Evolutionary conservation across 345 rosid species (phyloP).

Genomic region (Lagerstroemia speciosa): DNA sequence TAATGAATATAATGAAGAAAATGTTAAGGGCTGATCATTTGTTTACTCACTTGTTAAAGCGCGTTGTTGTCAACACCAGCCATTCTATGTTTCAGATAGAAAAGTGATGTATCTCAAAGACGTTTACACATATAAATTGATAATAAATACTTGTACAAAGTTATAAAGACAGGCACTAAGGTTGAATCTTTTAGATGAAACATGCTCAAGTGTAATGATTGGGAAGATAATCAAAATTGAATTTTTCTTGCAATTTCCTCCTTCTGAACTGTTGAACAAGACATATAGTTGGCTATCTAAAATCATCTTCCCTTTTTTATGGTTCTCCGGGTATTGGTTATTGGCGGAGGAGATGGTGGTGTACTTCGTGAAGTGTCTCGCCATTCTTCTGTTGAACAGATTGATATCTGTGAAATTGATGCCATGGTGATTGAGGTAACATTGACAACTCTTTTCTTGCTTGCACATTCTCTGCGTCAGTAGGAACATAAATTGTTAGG

Average conservation of each 20-base stretch:
- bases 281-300: not conserved
- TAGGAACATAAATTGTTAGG: not conserved
- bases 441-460: not conserved
- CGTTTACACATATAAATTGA: not conserved
- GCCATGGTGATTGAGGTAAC: conserved; percentile 94
- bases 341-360: conserved; percentile 99
- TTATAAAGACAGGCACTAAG: not conserved
- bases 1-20: not conserved
- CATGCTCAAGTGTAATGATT: too few relatives aligned
- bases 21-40: not conserved
- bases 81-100: not conserved
- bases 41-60: not conserved
- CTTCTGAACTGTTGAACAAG: not conserved
- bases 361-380: conserved; percentile 87
- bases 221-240: not conserved
- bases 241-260: not conserved
- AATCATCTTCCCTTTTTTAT: not conserved
- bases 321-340: conserved; percentile 61
- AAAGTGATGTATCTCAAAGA: not conserved
- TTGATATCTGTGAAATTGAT: conserved; percentile 94
- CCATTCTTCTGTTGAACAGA: conserved; percentile 68
- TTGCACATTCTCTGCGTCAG: not conserved
- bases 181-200: not conserved
- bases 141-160: not conserved
- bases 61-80: not conserved